Base-by-base conservation (phyloP, 2,329 filamentous ascomycete species). In the Arthrinium puccinioides region DNA sequence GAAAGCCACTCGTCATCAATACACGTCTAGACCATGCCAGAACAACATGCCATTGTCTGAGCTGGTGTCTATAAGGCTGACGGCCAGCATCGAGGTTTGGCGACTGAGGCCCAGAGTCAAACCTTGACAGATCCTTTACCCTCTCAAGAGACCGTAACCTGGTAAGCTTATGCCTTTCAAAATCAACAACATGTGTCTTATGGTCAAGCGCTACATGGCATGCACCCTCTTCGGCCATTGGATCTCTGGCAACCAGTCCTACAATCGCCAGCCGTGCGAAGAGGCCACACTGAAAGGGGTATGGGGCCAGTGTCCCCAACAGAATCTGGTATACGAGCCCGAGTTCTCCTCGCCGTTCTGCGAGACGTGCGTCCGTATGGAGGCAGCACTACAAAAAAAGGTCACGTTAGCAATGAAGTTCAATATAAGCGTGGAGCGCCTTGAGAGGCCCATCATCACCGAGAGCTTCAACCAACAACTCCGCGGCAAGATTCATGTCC, bases 171-270 rank as follows among this genome's bases (percentile, higher is more conserved):
- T n/a, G n/a, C n/a, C n/a, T n/a, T n/a, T n/a, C n/a, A n/a, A n/a
- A n/a, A n/a, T n/a, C n/a, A n/a, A 8, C n/a, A 27, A 24, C 13
- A 41, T 35, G 39, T 34, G 35, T 21, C 14, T 34, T 26, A 10
- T 35, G n/a, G 31, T 34, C 23, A 41, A 41, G 29, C 31, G 25
- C 9, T 41, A 41, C 11, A 18, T 6, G 9, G 29, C 34, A 9
- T 41, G 39, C 9, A 25, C 25, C 3, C 16, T 37, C 13, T 37
- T 38, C 15, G 39, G 39, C 4, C 39, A 41, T 13, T 32, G 24
- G 4, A 30, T 34, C 14, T n/a, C 34, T 9, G 39, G 18, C 2
- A 28, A 7, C 9, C 23, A 11, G 24, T 25, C 6, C 13, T 41
- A 35, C 23, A 18, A 21, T 9, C 32, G 23, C 20, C 9, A 35